These are phyloP conservation scores for Amanita phalloides DNA, from an alignment of 768 basidiomycete genomes.

Conservation along the genomic window DNA sequence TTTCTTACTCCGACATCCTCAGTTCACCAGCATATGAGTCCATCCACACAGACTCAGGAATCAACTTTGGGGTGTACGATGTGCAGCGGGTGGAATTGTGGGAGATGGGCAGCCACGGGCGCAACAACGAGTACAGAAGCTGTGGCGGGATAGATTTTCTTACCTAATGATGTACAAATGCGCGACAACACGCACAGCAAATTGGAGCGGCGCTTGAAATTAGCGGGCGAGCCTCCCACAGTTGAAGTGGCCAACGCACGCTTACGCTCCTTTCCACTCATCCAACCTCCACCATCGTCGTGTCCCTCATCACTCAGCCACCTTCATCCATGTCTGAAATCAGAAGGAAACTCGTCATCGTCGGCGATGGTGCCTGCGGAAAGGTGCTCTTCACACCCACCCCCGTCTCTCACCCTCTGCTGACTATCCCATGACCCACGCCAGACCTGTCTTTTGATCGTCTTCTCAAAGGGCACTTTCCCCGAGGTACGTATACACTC, in stretches of 20 bases:
- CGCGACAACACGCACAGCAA: conserved; percentile 5
- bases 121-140: conserved; percentile 52
- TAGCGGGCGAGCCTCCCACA: neutral
- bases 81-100: conserved; percentile 56
- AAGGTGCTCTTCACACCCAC: conserved; percentile 41
- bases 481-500: conserved; percentile 56
- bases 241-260: neutral
- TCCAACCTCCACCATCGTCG: neutral
- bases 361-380: conserved; percentile 96
- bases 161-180: conserved; percentile 1
- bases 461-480: conserved; percentile 95
- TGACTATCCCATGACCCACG: neutral
- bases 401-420: conserved; percentile 9
- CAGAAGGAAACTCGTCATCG: conserved; percentile 97
- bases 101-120: conserved; percentile 59
- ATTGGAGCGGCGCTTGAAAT: conserved; percentile 5
- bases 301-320: neutral
- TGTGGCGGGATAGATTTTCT: conserved; percentile 22
- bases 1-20: conserved; percentile 28
- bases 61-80: conserved; percentile 38
- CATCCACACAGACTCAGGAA: neutral
- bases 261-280: neutral
- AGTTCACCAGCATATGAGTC: conserved; percentile 4
- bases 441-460: conserved; percentile 88
- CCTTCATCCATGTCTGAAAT: conserved; percentile 80